Evolutionary conservation across 768 basidiomycete species (phyloP).

Genomic region (Mycena rebaudengoi): DNA sequence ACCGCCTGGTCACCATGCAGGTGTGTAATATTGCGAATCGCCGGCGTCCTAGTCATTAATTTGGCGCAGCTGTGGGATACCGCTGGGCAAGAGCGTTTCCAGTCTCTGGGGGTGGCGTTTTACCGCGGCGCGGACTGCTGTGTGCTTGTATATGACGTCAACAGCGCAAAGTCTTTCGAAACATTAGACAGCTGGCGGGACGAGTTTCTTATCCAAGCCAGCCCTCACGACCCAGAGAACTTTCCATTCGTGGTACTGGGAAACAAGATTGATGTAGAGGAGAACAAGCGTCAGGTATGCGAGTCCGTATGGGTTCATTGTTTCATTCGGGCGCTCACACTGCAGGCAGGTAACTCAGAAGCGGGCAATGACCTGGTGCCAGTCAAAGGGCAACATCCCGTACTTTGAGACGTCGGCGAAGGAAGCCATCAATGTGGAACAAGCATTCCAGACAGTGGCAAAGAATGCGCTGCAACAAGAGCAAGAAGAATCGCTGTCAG

Average conservation of each 20-base stretch:
- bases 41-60: background rate
- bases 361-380: slow-evolving; percentile 99
- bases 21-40: slow-evolving; percentile 53
- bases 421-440: slow-evolving; percentile 99
- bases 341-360: slow-evolving; percentile 91
- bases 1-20: slow-evolving; percentile 99
- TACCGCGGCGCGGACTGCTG: slow-evolving; percentile 99
- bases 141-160: slow-evolving; percentile 98
- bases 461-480: slow-evolving; percentile 99
- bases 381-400: slow-evolving; percentile 98
- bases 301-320: slow-evolving; percentile 24
- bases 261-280: slow-evolving; percentile 99
- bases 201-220: slow-evolving; percentile 98
- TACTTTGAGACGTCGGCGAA: slow-evolving; percentile 99
- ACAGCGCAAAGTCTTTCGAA: slow-evolving; percentile 98
- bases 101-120: slow-evolving; percentile 98
- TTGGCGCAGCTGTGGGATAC: slow-evolving; percentile 88
- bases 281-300: slow-evolving; percentile 95
- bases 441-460: slow-evolving; percentile 99
- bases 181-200: slow-evolving; percentile 99
- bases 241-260: slow-evolving; percentile 99
- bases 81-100: slow-evolving; percentile 99
- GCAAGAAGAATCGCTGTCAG: slow-evolving; percentile 93
- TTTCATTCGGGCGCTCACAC: slow-evolving; percentile 14
- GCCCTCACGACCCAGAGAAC: slow-evolving; percentile 98